Base-by-base conservation (phyloP, 2,329 filamentous ascomycete genomes). In the Pseudocercospora fijiensis region DNA sequence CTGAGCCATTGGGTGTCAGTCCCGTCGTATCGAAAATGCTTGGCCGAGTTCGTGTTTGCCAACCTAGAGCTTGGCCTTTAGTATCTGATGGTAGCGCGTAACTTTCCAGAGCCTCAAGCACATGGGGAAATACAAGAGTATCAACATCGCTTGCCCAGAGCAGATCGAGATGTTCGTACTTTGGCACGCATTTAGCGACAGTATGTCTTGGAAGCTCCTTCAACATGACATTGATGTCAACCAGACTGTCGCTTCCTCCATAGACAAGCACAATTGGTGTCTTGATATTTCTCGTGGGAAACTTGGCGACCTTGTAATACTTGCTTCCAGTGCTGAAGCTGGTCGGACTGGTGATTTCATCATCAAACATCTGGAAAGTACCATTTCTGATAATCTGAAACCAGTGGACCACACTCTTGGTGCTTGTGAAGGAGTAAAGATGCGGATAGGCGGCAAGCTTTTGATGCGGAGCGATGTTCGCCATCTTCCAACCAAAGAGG, bases 331-430 rank as follows among this genome's bases (percentile, higher is more conserved):
- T 87, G 22, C 85, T 86, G 41, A 93, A 81, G 60, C 87, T 86
- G 64, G 96, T 81, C 0, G 89, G 89, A 27, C 89, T 88, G 62
- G 92, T 90, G 0, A 95, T 85, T 72, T 98, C 94, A 75, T 99
- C 95, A 75, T 99, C 95, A 77, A 93, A 98, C 91, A 99, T 97
- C 77, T 99, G 95, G 77, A 99, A 98, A 26, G 88, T 92, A 72
- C 92, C 91, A 73, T 94, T 97, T 68, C 95, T 89, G 72, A 99
- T 99, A 75, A 99, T 97, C 76, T 99, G 95, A 76, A 99, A 99
- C 95, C 95, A 99, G 76, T 99, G 95, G 0, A 99, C 95, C 8
- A 99, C 92, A 20, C 89, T 93, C 79, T 99, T 99, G 62, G 92
- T 96, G 76, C 91, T 96, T 0, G 94, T 97, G 76, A 94, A 98